Conservation (phyloP, 495 filamentous ascomycete genomes). For the Xylaria palmicola region DNA sequence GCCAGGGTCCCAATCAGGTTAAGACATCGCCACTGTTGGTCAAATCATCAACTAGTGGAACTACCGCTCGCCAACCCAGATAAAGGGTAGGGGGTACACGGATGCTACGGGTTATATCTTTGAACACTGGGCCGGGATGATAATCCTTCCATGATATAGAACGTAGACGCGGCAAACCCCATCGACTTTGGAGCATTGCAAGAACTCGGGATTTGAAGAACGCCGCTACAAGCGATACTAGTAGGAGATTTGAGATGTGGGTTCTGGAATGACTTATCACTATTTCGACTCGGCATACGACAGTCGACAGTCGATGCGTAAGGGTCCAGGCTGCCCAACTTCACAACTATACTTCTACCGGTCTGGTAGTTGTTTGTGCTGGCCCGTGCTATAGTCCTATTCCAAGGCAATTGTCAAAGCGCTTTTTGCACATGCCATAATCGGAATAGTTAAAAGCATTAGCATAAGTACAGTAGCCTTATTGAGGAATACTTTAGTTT, state of each 20-base stretch:
- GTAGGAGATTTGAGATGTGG: neutral
- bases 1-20: neutral
- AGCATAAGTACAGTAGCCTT: too few relatives aligned
- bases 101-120: neutral
- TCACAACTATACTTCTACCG: too few relatives aligned
- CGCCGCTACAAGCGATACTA: slow-evolving; percentile 9
- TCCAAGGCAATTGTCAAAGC: too few relatives aligned
- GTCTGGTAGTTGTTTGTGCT: too few relatives aligned
- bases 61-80: neutral
- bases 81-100: neutral
- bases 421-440: too few relatives aligned
- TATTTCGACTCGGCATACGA: too few relatives aligned
- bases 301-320: too few relatives aligned
- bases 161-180: neutral
- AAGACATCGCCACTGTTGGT: neutral
- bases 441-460: too few relatives aligned
- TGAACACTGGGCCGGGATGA: neutral
- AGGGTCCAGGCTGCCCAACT: too few relatives aligned
- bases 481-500: too few relatives aligned
- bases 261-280: neutral
- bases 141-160: neutral
- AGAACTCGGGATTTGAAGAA: neutral
- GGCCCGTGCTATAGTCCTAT: too few relatives aligned
- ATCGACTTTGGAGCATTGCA: neutral
- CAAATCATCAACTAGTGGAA: slow-evolving; percentile 2